Conservation (phyloP, 2,329 filamentous ascomycete species). For the Cladosporium velox region DNA sequence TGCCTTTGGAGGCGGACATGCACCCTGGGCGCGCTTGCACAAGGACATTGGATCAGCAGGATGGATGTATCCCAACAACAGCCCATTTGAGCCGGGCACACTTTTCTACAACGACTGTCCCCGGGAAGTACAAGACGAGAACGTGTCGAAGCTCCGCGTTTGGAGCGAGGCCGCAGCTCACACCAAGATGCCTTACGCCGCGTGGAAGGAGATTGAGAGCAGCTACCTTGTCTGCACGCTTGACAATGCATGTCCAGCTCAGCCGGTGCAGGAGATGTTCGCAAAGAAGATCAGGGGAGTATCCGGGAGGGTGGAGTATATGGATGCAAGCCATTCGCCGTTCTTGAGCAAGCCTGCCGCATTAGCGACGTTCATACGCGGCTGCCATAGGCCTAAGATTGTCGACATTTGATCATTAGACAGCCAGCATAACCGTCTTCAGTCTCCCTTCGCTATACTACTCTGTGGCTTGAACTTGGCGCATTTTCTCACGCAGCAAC, state of each 20-base stretch:
- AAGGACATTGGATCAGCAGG: too few relatives aligned
- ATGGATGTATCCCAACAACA: background rate
- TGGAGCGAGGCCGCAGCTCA: background rate
- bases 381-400: too few relatives aligned
- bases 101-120: background rate
- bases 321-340: background rate
- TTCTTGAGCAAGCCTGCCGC: background rate
- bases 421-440: too few relatives aligned
- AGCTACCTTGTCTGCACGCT: background rate
- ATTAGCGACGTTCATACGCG: background rate
- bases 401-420: too few relatives aligned
- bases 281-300: background rate
- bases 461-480: too few relatives aligned
- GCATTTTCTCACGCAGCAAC: too few relatives aligned
- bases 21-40: too few relatives aligned
- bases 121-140: background rate
- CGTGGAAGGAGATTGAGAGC: background rate
- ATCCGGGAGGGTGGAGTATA: background rate
- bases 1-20: too few relatives aligned
- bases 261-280: background rate
- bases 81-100: background rate
- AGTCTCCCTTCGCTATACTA: too few relatives aligned
- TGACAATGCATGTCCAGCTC: background rate
- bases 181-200: background rate
- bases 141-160: background rate